Evolutionary conservation across 2,329 filamentous ascomycete species (phyloP).

Genomic region (Penicillium verrucosum): DNA sequence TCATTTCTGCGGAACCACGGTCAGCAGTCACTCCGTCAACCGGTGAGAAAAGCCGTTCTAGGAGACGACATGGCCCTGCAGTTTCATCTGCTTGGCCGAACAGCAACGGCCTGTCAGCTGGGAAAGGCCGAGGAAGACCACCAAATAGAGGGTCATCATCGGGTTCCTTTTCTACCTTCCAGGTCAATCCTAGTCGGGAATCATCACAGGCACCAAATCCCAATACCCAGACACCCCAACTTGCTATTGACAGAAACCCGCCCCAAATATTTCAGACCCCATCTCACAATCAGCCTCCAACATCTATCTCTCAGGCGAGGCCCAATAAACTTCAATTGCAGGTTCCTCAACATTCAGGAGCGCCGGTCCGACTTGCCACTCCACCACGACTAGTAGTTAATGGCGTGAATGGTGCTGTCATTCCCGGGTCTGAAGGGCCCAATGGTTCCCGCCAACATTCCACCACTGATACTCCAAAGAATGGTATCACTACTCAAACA

Average conservation of each 20-base stretch:
- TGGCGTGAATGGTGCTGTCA: constrained; percentile 27
- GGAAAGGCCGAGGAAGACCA: constrained; percentile 75
- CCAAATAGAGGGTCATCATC: constrained; percentile 67
- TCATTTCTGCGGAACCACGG: constrained; percentile 55
- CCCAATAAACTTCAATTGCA: constrained; percentile 44
- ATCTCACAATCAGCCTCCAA: constrained; percentile 28
- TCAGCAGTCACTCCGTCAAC: constrained; percentile 68
- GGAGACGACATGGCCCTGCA: constrained; percentile 72
- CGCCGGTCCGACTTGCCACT: constrained; percentile 43
- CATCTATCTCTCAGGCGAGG: constrained; percentile 23
- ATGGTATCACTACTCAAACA: background rate
- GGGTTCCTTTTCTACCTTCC: constrained; percentile 67
- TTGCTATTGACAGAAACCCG: constrained; percentile 42
- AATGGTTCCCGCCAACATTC: background rate
- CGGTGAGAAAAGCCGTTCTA: constrained; percentile 41
- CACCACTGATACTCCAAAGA: background rate
- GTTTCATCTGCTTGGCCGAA: constrained; percentile 89
- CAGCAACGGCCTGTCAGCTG: constrained; percentile 58
- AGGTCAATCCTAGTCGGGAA: constrained; percentile 56
- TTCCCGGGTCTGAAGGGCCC: background rate
- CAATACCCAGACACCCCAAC: constrained; percentile 38
- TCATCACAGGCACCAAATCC: constrained; percentile 45
- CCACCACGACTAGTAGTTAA: constrained; percentile 43
- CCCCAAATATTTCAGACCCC: constrained; percentile 17
- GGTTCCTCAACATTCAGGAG: constrained; percentile 41